Base-by-base conservation (phyloP, 2,329 filamentous ascomycete species). In the Fusarium sp. region DNA sequence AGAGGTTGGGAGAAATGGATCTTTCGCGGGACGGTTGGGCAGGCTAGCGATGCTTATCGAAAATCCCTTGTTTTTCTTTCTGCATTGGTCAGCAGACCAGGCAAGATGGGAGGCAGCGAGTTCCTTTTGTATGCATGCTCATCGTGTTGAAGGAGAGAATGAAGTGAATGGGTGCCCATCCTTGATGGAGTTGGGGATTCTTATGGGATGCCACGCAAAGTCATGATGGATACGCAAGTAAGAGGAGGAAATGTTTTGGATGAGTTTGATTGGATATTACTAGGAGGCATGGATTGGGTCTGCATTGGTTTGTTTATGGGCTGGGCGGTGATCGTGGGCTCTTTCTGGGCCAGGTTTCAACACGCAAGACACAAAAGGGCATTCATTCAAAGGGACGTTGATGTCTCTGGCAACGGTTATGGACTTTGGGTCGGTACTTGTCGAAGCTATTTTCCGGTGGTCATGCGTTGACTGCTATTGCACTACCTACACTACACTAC, bases 31-130 rank as follows among this genome's bases (percentile, higher is more conserved):
- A 51, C 62, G 66, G 59, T 49, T 69, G 66, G 73, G 74, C 56
- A 75, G 75, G 69, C 70, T 63, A 72, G 70, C 72, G 69, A 77
- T 74, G 68, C 69, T 76, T 73, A 42, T 66, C 70, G 66, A 73
- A 75, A 69, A 72, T 67, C 69, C 55, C 46, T 59, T 65, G 51
- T 62, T 69, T 67, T 75, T 70, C 46, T 72, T 69, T 70, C 35
- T 74, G 73, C 73, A 73, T 76, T 64, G 64, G 55, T 70, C 66
- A 67, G 68, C 64, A 66, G 64, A 67, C 49, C 14, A 46, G 56
- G 59, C 40, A 62, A 51, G 57, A 66, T 61, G 63, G 65, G 67
- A 63, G 72, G 67, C 56, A 64, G 60, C 65, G 51, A 69, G 69
- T 75, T 62, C 67, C 58, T 72, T 75, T 73, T 62, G 66, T 62